Base-by-base conservation (phyloP, 495 filamentous ascomycete genomes). In the Daldinia grandis region DNA sequence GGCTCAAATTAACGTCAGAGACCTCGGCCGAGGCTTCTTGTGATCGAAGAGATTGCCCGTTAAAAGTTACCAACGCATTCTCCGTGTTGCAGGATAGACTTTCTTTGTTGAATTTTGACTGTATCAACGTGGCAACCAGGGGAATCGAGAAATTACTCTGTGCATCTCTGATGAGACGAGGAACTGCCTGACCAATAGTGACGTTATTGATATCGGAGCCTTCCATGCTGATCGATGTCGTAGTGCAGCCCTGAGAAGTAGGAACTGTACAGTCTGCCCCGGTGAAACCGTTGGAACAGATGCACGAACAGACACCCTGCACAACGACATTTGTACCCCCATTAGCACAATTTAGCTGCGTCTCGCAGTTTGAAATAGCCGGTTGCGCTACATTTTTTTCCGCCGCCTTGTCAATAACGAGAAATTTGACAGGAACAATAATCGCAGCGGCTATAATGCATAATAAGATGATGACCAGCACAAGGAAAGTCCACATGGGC, bases 61-160 rank as follows among this genome's bases (percentile, higher is more conserved):
- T 85, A 72, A 99, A 96, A 0, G 92, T 90, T 7, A 98, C 89
- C 21, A 99, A 86, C 0, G 92, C 88, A 67, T 98, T 98, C 79
- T 97, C 89, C 0, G 88, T 86, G 1, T 85, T 87, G 78, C 95
- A 99, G 53, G 89, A 89, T 33, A 96, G 82, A 64, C 89, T 89
- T 35, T 82, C 88, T 42, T 85, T 79, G 73, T 89, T 92, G 78
- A 99, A 94, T 53, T 93, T 85, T 0, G 89, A 86, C 65, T 97
- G 84, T 68, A 98, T 83, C 7, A 83, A 82, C 4, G 85, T 81
- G 7, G 83, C 79, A 65, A 89, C 84, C 3, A 99, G 87, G 1
- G 88, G 85, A 55, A 99, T 89, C 35, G 88, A 90, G 76, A 91
- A 99, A 60, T 93, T 91, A 7, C 79, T 63, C 58, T 89, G 75